These are phyloP conservation scores for Lachnellula cervina DNA, from an alignment of 2,329 filamentous ascomycete species.

Conservation along the genomic window DNA sequence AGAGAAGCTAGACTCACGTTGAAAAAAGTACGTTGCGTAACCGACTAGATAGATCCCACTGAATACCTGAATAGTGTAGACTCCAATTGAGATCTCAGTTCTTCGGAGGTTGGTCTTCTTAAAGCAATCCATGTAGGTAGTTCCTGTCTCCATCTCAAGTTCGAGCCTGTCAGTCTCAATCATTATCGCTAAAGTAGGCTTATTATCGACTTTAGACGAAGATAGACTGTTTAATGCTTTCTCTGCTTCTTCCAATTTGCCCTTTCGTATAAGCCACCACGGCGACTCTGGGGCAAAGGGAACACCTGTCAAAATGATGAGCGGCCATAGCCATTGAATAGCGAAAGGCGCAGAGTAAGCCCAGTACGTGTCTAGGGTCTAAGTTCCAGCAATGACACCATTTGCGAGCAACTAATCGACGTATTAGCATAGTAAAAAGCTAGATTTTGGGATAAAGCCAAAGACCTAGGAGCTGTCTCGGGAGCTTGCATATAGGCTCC, in stretches of 20 bases:
- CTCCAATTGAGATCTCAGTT: constrained; percentile 47
- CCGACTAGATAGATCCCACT: constrained; percentile 38
- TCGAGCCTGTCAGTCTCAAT: constrained; percentile 51
- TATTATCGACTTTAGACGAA: constrained; percentile 38
- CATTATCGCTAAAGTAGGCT: constrained; percentile 47
- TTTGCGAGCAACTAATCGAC: constrained; percentile 42
- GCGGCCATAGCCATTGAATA: constrained; percentile 42
- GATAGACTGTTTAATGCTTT: constrained; percentile 34
- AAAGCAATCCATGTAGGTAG: constrained; percentile 48
- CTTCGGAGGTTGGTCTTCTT: constrained; percentile 45
- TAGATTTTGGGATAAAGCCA: too few species aligned
- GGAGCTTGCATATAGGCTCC: too few species aligned
- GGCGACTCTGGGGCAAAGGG: constrained; percentile 43
- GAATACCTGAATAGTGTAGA: constrained; percentile 40
- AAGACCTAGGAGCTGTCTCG: too few species aligned
- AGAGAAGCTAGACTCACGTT: constrained; percentile 25
- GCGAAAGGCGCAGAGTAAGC: constrained; percentile 19
- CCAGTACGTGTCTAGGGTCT: constrained; percentile 14
- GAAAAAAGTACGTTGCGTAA: constrained; percentile 43
- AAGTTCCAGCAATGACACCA: constrained; percentile 36
- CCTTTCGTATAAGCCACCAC: constrained; percentile 44
- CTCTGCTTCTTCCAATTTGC: constrained; percentile 38
- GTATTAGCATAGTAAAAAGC: too few species aligned
- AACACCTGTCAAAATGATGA: constrained; percentile 40
- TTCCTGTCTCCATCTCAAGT: constrained; percentile 38